Evolutionary conservation across 768 basidiomycete genomes (phyloP), one percentile per base, ranked within the genome.

Genomic region (Pleurotus platypus): DNA sequence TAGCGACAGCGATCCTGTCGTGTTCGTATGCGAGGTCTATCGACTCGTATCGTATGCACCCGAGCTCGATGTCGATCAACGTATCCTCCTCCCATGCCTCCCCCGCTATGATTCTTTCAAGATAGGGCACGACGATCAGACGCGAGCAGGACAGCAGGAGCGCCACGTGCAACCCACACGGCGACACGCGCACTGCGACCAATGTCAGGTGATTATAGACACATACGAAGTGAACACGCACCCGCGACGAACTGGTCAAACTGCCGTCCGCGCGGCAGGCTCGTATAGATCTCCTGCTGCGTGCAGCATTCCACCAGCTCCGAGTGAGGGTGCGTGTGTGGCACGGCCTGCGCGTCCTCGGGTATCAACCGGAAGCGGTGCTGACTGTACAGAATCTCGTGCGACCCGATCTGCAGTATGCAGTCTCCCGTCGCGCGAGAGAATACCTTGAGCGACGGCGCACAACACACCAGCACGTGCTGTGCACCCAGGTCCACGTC

Each of bases 401-500:
- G 63, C 2, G 76, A 71, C 4, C 76, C 66, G 4, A 84, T 59
- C 30, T 78, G 72, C 46, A 84, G 64, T 5, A 83, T 72, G 46
- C 75, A 63, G 2, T 66, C 64, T 15, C 80, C 82, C 0, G 72
- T 74, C 16, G 67, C 65, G 22, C 86, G 76, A 24, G 77, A 76
- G 59, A 84, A 89, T 7, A 86, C 73, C 7, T 84, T 76, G 37
- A 91, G 63, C 7, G 72, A 67, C 16, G 62, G 60, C 1, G 64
- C 64, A 4, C 81, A 81, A 48, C 84, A 87, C 24, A 92, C 67
- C 61, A 91, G 83, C 0, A 82, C 79, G 63, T 87, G 80, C 6
- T 70, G 68, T 45, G 75, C 71, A 55, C 77, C 79, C 56, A 91
- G 68, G 61, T 92, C 90, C 35, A 90, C 87, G 59, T 90, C 90